These are phyloP conservation scores for Leucoagaricus sp. DNA, from an alignment of 1,284 basidiomycete genomes.

Conservation along the genomic window DNA sequence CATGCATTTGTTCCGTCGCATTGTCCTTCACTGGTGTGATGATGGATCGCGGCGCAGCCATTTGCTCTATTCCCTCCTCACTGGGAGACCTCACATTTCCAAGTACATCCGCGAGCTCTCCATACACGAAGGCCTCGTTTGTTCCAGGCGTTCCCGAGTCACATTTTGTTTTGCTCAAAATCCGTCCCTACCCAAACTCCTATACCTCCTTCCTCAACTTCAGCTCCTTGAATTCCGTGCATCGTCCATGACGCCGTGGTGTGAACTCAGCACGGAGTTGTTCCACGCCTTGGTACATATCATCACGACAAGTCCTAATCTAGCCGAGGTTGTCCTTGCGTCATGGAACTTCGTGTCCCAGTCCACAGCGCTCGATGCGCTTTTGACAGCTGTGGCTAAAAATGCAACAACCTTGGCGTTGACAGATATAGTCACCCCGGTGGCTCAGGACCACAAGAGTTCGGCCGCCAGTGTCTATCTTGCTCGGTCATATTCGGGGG, in stretches of 20 bases:
- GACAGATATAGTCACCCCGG: slow-evolving; percentile 10
- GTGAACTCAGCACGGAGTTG: slow-evolving; percentile 10
- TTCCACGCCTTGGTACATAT: neutral
- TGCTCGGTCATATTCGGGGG: neutral
- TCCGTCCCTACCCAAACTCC: slow-evolving; percentile 9
- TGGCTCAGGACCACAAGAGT: neutral
- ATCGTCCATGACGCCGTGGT: slow-evolving; percentile 10
- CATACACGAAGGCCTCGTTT: slow-evolving; percentile 13
- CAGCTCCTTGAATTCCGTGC: slow-evolving; percentile 11
- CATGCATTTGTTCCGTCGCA: slow-evolving; percentile 8
- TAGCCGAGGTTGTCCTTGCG: slow-evolving; percentile 7
- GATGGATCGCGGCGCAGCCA: slow-evolving; percentile 4
- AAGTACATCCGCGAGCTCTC: slow-evolving; percentile 13
- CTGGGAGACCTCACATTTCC: neutral
- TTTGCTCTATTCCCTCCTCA: slow-evolving; percentile 3
- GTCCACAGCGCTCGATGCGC: slow-evolving; percentile 4
- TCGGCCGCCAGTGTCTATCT: neutral
- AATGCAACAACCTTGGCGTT: slow-evolving; percentile 1
- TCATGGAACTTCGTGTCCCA: slow-evolving; percentile 13
- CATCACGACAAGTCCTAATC: neutral
- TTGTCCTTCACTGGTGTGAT: slow-evolving; percentile 14
- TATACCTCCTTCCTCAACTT: slow-evolving; percentile 8
- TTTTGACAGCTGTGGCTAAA: neutral
- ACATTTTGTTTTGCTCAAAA: slow-evolving; percentile 9
- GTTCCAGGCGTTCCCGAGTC: neutral